These are phyloP conservation scores for Arthrocladium fulminans DNA, from an alignment of 2,329 filamentous ascomycete species.

Conservation along the genomic window DNA sequence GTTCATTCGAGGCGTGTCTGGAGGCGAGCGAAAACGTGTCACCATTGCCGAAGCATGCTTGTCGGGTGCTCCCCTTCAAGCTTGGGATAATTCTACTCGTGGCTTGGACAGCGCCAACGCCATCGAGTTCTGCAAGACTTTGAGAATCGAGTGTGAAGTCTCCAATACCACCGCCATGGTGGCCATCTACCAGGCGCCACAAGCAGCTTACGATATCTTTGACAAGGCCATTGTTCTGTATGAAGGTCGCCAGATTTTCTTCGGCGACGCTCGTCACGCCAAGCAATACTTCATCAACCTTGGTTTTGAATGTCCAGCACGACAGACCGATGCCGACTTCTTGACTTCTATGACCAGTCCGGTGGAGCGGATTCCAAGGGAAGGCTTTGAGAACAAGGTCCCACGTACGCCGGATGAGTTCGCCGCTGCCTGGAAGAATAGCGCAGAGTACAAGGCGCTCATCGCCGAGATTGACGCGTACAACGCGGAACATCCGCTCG, in stretches of 20 bases:
- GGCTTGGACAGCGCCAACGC: conserved; percentile 51
- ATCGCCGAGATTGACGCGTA: conserved; percentile 38
- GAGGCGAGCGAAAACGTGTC: conserved; percentile 54
- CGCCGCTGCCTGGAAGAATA: conserved; percentile 48
- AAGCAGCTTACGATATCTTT: conserved; percentile 52
- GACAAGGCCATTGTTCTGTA: conserved; percentile 69
- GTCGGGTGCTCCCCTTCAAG: conserved; percentile 36
- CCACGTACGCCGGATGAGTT: conserved; percentile 65
- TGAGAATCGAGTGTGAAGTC: conserved; percentile 44
- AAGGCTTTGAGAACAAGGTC: conserved; percentile 54
- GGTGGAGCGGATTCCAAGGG: conserved; percentile 46
- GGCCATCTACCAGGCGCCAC: conserved; percentile 49
- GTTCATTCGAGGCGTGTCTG: conserved; percentile 53
- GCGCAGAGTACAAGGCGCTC: conserved; percentile 37
- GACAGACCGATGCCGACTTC: conserved; percentile 65
- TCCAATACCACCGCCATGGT: conserved; percentile 44
- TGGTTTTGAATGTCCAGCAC: conserved; percentile 60
- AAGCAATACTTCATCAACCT: conserved; percentile 59
- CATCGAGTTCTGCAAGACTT: conserved; percentile 48
- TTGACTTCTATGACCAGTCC: conserved; percentile 62
- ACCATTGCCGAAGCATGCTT: conserved; percentile 47
- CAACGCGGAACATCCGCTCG: conserved; percentile 35
- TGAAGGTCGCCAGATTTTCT: conserved; percentile 70
- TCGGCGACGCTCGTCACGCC: conserved; percentile 54
- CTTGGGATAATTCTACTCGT: conserved; percentile 43